Evolutionary conservation across 75 land plant species (phyloP).

Genomic region (Selaginella tamariscina): DNA sequence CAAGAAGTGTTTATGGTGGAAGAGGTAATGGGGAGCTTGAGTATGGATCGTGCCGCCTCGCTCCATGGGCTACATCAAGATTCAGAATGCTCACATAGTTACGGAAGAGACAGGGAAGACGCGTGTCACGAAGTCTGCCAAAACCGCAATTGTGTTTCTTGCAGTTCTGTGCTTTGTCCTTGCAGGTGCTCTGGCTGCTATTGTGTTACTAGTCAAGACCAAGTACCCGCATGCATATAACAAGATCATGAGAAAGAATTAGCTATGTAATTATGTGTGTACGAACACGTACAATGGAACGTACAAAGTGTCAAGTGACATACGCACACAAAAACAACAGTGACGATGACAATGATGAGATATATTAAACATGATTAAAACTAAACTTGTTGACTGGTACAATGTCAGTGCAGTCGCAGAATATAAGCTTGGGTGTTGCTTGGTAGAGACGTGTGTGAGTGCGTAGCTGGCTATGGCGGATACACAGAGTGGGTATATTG

Average conservation of each 20-base stretch:
- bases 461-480: conserved; percentile 4
- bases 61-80: background rate
- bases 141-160: background rate
- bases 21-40: background rate
- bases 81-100: background rate
- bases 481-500: background rate
- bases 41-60: background rate
- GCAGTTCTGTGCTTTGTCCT: background rate
- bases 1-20: background rate
- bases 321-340: no score
- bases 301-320: no score
- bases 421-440: no score
- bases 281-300: no score
- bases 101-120: background rate
- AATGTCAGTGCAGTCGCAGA: no score
- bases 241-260: background rate
- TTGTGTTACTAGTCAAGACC: background rate
- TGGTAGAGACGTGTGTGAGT: no score
- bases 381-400: no score
- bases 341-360: no score
- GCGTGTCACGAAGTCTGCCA: background rate
- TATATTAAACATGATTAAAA: no score
- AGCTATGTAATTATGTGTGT: no score
- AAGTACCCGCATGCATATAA: background rate
- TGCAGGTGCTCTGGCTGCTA: background rate